phyloP scores from a whole-genome alignment of 495 filamentous ascomycete species.

The Lichina pygmaea region DNA sequence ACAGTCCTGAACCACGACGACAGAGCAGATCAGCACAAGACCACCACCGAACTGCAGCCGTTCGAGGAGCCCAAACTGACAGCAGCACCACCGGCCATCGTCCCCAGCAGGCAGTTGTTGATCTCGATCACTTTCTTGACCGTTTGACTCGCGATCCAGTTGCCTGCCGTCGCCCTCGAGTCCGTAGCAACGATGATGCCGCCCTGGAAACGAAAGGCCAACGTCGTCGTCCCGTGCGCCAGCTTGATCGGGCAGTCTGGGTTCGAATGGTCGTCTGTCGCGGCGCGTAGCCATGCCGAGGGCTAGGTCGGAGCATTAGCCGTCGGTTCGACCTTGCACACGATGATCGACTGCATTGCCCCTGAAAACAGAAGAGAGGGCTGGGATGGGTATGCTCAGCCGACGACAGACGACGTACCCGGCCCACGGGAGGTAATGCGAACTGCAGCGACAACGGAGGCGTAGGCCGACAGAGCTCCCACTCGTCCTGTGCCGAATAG shows the following conservation, averaged over 20 bases:
- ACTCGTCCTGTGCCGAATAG: constrained; percentile 41
- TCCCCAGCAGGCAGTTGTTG: constrained; percentile 73
- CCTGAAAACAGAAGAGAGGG: background rate
- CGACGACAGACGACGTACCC: constrained; percentile 28
- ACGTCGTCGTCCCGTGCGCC: constrained; percentile 95
- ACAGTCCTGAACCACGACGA: constrained; percentile 38
- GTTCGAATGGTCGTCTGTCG: constrained; percentile 91
- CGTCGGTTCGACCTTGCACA: too few relatives aligned
- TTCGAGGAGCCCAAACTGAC: constrained; percentile 17
- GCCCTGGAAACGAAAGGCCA: constrained; percentile 90
- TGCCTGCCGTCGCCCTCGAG: constrained; percentile 82
- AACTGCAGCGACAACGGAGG: constrained; percentile 69
- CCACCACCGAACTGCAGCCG: background rate
- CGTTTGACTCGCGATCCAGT: constrained; percentile 97
- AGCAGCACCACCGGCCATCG: constrained; percentile 95
- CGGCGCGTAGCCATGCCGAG: constrained; percentile 79
- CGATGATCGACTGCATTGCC: too few relatives aligned
- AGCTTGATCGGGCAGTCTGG: constrained; percentile 95
- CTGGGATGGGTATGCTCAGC: constrained; percentile 1
- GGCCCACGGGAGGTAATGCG: constrained; percentile 74
- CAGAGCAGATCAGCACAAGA: background rate
- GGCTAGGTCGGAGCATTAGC: constrained; percentile 20
- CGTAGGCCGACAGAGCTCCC: constrained; percentile 37
- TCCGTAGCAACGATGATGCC: constrained; percentile 97
- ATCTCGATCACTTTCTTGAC: constrained; percentile 99